Base-by-base conservation (phyloP, 345 rosid genomes). In the Leavenworthia alabamica region DNA sequence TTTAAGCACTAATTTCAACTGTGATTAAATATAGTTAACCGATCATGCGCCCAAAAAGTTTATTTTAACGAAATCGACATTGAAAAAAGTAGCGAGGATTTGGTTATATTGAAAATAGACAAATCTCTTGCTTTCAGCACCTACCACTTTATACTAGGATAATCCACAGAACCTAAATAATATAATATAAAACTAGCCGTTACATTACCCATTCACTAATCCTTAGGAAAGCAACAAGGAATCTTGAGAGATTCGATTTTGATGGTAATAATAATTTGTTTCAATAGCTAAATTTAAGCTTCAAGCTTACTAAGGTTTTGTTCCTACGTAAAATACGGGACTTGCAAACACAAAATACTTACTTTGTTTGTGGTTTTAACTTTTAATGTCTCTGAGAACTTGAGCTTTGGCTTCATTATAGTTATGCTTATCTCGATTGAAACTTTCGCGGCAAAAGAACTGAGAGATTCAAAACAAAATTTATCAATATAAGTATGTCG, bases 121-220 rank as follows among this genome's bases (percentile, higher is more conserved):
- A 68, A 67, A 48, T 67, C 52, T 48, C 72, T 68, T 59, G 73
- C 66, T 60, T 68, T 68, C 66, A 68, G 54, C 73, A 43, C 73
- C 66, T 7, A 52, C 29, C 56, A 36, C 73, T 37, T 46, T 28
- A 50, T 57, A 39, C 63, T 62, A 54, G 43, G 63, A 67, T 20
- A 26, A 69, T 46, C 67, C 54, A 44, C 68, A 24, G 4, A 68
- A 26, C 13, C 1, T 58, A 33, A 32, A 22, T 20, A 45, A 24
- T 47, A n/a, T 8, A 43, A 11, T 29, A 32, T 6, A 16, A 6
- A 62, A 70, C 16, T 70, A 70, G 74, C 74, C 68, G 68, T 70
- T 70, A 52, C 41, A 70, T 61, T 62, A 64, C 68, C 47, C 37
- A 55, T 39, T 10, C 64, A 37, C 45, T 28, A 4, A 37, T 37